Base-by-base conservation (phyloP, 1,284 basidiomycete species). In the Rhodotorula sp. region DNA sequence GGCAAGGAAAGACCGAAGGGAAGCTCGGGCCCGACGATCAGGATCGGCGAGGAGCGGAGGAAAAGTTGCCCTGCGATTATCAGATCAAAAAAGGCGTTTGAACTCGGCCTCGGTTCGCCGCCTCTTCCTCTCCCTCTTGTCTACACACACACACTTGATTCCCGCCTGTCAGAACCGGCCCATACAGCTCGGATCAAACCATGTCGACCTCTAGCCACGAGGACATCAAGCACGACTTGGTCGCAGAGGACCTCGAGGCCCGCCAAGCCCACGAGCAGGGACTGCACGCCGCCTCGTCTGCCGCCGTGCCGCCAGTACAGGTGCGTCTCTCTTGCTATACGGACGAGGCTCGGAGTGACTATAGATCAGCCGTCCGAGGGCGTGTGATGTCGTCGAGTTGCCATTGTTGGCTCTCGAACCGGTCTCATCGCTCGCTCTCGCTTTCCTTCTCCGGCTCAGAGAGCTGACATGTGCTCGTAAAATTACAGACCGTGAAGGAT, bases 171-270 rank as follows among this genome's bases (percentile, higher is more conserved):
- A n/a, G n/a, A 14, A 52, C 21, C 8, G 8, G 49, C 49, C 21
- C 12, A 52, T 12, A 52, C 51, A 52, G 51, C 51, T 52, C 51
- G 51, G 51, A 21, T 52, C 51, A 23, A 26, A 12, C 20, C 43
- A 68, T 68, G 67, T 68, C 67, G 8, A 46, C 34, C 14, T 31
- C 62, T n/a, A 21, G 46, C n/a, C 48, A 62, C 14, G 62, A 64
- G 26, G 23, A 16, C 67, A 29, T 29, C 29, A 68, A 68, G 62
- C 20, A 10, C 48, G 26, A 39, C 8, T 43, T 60, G 48, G 23
- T 48, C 39, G 67, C 48, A 0, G 58, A 62, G 51, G 54, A 68
- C 51, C 39, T 34, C 52, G 62, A 68, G 61, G 61, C 61, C 48
- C 61, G 43, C 7, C 34, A 29, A 15, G 23, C 43, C 14, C 67